These are phyloP conservation scores for Dryadomyces quercus-mongolicae DNA, from an alignment of 2,329 filamentous ascomycete genomes.

Conservation along the genomic window DNA sequence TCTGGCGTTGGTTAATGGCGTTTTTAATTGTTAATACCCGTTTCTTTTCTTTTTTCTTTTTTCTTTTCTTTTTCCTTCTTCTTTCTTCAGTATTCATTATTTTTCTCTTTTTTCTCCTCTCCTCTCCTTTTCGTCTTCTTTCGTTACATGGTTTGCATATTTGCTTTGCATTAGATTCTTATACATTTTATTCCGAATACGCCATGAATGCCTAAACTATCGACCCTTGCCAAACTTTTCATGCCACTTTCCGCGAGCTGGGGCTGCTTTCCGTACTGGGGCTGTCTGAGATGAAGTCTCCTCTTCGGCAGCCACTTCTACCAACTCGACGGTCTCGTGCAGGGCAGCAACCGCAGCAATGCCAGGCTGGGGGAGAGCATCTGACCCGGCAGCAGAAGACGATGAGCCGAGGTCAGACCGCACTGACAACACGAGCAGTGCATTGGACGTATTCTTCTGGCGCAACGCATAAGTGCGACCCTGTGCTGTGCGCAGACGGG, in stretches of 20 bases:
- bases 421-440: constrained; percentile 42
- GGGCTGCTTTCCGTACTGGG: constrained; percentile 12
- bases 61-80: background rate
- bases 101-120: background rate
- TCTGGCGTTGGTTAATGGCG: background rate
- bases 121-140: background rate
- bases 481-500: constrained; percentile 36
- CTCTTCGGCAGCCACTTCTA: constrained; percentile 24
- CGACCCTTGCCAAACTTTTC: constrained; percentile 41
- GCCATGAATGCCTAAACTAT: constrained; percentile 14
- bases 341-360: constrained; percentile 41
- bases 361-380: constrained; percentile 18
- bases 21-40: no score
- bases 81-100: background rate
- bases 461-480: constrained; percentile 44
- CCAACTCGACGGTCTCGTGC: constrained; percentile 51
- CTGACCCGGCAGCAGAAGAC: background rate
- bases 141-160: background rate
- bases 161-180: background rate
- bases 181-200: background rate
- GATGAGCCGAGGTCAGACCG: constrained; percentile 3
- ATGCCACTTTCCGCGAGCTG: constrained; percentile 43
- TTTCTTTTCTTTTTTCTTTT: background rate
- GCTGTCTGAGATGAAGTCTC: background rate
- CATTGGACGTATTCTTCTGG: constrained; percentile 57